Conservation (phyloP, 2,329 filamentous ascomycete species). For the Macroventuria anomochaeta region DNA sequence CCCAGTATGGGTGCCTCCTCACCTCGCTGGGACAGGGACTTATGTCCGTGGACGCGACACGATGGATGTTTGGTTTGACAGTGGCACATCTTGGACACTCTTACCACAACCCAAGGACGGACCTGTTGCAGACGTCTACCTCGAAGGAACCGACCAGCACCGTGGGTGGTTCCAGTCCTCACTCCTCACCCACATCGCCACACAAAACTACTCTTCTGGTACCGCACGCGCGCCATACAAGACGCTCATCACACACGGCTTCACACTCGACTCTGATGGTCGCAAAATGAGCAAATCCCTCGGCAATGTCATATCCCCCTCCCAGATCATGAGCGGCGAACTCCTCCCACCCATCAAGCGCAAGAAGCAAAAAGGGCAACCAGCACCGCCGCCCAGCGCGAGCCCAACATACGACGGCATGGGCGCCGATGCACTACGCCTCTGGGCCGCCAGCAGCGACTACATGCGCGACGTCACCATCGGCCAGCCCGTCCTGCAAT, state of each 20-base stretch:
- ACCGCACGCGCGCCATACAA: constrained; percentile 72
- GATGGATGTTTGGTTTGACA: constrained; percentile 99
- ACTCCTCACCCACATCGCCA: constrained; percentile 82
- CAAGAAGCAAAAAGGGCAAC: constrained; percentile 63
- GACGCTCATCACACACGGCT: constrained; percentile 92
- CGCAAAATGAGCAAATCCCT: constrained; percentile 99
- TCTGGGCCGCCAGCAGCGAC: constrained; percentile 92
- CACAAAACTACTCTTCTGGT: constrained; percentile 49
- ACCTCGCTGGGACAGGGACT: constrained; percentile 60
- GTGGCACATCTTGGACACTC: constrained; percentile 86
- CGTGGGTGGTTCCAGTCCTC: constrained; percentile 99
- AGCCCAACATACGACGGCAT: constrained; percentile 68
- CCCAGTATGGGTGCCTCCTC: constrained; percentile 74
- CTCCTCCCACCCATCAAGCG: constrained; percentile 73
- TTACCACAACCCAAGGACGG: constrained; percentile 41
- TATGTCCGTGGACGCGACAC: constrained; percentile 86
- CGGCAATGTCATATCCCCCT: constrained; percentile 83
- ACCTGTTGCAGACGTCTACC: constrained; percentile 78
- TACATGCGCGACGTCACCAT: constrained; percentile 89
- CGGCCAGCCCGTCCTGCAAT: constrained; percentile 76
- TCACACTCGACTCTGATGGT: constrained; percentile 86
- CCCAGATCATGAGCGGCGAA: constrained; percentile 83
- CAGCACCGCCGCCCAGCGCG: constrained; percentile 37
- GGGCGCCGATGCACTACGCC: constrained; percentile 82
- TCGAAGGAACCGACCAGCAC: constrained; percentile 95